A percentile compares a stretch with the other conserved stretches of the same genome.
phyloP scores from a whole-genome alignment of 805 yeast genomes.

The Wickerhamomyces canadensis region DNA sequence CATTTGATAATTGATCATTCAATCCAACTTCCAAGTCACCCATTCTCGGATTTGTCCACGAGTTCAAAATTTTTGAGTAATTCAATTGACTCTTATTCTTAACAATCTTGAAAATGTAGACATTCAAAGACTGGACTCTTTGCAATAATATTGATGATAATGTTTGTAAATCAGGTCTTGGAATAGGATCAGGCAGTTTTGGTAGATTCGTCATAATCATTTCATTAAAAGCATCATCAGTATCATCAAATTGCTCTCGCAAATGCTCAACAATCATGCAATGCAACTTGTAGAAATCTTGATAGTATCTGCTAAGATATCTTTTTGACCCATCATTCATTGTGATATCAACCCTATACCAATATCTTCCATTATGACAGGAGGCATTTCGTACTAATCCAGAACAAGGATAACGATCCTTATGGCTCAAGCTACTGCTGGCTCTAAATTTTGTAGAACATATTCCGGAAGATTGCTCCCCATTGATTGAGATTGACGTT shows the following conservation, averaged over 20 bases:
- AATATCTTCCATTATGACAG: conserved; percentile 37
- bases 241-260: conserved; percentile 7
- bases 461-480: no score
- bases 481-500: background rate
- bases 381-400: conserved; percentile 36
- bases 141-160: conserved; percentile 26
- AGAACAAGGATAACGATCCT: conserved; percentile 25
- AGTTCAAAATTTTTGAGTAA: conserved; percentile 21
- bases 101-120: conserved; percentile 34
- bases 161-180: conserved; percentile 29
- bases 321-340: conserved; percentile 31
- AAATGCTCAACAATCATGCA: conserved; percentile 25
- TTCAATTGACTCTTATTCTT: conserved; percentile 20
- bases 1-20: conserved; percentile 11
- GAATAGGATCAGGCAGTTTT: conserved; percentile 42
- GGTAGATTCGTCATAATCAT: conserved; percentile 29
- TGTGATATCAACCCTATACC: conserved; percentile 44
- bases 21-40: conserved; percentile 26
- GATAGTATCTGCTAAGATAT: conserved; percentile 42
- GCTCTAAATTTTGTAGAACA: no score
- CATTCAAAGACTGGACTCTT: conserved; percentile 36
- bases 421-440: no score
- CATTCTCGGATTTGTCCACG: conserved; percentile 25
- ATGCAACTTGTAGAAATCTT: conserved; percentile 45
- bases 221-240: conserved; percentile 3